phyloP scores from a whole-genome alignment of 2,329 filamentous ascomycete species.

The Stagonosporopsis chrysanthemi region DNA sequence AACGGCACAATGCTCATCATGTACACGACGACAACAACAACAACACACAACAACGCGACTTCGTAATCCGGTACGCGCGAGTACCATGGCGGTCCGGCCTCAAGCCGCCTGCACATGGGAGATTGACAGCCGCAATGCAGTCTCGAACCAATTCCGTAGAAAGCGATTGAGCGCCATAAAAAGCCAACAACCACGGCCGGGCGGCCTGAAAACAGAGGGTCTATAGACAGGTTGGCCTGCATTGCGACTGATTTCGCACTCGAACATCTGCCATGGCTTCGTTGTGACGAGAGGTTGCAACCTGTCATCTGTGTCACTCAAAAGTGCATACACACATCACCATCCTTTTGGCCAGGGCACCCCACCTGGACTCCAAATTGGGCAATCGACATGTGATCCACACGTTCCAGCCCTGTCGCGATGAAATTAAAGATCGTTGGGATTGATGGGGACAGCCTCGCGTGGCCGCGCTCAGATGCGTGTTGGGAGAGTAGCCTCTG shows the following conservation, averaged over 20 bases:
- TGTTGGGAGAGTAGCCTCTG: not conserved
- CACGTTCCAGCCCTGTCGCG: constrained; percentile 12
- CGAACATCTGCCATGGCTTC: not conserved
- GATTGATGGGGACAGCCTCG: constrained; percentile 4
- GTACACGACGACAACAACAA: constrained; percentile 6
- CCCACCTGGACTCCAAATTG: constrained; percentile 5
- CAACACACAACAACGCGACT: constrained; percentile 17
- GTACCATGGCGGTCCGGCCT: constrained; percentile 6
- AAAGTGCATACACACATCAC: constrained; percentile 1
- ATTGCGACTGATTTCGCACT: not conserved
- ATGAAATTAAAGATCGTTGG: constrained; percentile 7
- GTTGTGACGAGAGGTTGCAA: constrained; percentile 1
- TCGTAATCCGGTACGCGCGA: constrained; percentile 14
- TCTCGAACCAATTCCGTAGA: constrained; percentile 6
- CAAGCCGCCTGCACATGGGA: constrained; percentile 5
- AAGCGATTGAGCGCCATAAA: constrained; percentile 10
- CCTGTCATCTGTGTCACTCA: constrained; percentile 3
- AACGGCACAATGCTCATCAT: constrained; percentile 6
- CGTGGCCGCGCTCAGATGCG: constrained; percentile 5
- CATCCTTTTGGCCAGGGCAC: constrained; percentile 2
- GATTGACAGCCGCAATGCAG: constrained; percentile 12
- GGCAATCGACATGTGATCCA: constrained; percentile 7
- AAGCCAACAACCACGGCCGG: constrained; percentile 9
- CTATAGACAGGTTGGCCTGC: not conserved
- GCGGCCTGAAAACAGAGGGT: not conserved